Percentiles rank a stretch among this genome's conserved stretches.
phyloP scores from a whole-genome alignment of 768 basidiomycete species.

The Jaapia argillacea region DNA sequence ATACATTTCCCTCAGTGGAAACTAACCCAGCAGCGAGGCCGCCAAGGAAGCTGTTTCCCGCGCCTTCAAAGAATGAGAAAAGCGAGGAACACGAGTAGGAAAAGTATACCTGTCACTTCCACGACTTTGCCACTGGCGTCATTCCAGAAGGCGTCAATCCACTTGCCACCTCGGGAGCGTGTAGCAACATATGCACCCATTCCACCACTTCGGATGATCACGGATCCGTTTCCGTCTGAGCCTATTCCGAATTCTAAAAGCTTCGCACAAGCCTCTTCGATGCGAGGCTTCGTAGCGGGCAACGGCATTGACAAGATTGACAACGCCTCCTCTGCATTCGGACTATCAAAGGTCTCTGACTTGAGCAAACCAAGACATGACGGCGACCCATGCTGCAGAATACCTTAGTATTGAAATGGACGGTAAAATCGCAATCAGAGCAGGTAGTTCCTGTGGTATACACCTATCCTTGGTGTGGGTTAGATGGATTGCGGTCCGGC shows the following conservation, averaged over 20 bases:
- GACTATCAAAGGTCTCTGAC: conserved; percentile 24
- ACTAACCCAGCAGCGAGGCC: conserved; percentile 70
- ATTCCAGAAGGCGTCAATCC: conserved; percentile 74
- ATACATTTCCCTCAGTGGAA: conserved; percentile 45
- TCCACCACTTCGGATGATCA: conserved; percentile 68
- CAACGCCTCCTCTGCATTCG: conserved; percentile 81
- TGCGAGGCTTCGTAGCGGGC: conserved; percentile 35
- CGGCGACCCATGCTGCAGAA: conserved; percentile 3
- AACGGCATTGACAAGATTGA: conserved; percentile 45
- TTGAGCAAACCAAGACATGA: not conserved
- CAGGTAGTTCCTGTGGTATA: conserved; percentile 66
- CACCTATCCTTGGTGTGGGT: conserved; percentile 54
- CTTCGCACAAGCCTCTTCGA: conserved; percentile 57
- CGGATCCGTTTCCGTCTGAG: conserved; percentile 34
- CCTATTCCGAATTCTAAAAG: conserved; percentile 59
- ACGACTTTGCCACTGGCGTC: conserved; percentile 41
- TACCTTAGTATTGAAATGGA: conserved; percentile 63
- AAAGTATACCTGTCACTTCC: conserved; percentile 85
- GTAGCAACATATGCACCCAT: conserved; percentile 62
- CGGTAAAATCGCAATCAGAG: conserved; percentile 49
- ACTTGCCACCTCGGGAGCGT: conserved; percentile 29
- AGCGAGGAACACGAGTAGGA: too few relatives aligned
- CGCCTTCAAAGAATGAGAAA: conserved; percentile 55
- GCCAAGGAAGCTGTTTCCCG: conserved; percentile 86
- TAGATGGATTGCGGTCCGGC: too few relatives aligned